Percentiles rank a stretch among this genome's conserved stretches.
Conservation (phyloP, 1,139 yeast genomes). For the Geotrichum aggregatum region DNA sequence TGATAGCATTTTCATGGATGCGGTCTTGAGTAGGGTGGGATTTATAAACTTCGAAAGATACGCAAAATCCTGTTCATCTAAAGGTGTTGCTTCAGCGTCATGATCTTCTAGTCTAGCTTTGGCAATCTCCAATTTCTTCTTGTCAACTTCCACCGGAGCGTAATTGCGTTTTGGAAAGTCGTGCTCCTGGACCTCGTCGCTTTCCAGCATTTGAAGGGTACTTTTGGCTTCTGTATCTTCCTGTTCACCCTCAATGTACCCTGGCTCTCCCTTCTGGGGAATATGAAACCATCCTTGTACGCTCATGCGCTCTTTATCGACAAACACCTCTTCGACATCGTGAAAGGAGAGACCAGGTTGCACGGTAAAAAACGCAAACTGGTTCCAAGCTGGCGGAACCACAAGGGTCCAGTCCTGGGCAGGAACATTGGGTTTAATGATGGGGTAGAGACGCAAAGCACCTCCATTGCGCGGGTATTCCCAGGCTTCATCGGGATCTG, state of each 20-base stretch:
- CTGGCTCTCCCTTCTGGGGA: conserved; percentile 89
- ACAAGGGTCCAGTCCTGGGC: conserved; percentile 65
- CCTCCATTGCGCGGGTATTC: conserved; percentile 81
- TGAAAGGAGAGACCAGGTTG: conserved; percentile 96
- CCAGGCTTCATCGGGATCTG: conserved; percentile 90
- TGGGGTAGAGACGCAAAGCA: conserved; percentile 78
- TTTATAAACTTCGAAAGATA: conserved; percentile 55
- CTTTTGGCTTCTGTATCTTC: conserved; percentile 70
- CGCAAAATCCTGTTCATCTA: conserved; percentile 39
- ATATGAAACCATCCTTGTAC: conserved; percentile 99
- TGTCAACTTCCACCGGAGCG: background rate
- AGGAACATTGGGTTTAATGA: conserved; percentile 86
- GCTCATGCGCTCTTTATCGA: conserved; percentile 80
- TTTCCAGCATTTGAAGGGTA: conserved; percentile 75
- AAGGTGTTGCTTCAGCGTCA: conserved; percentile 23
- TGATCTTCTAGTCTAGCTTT: background rate
- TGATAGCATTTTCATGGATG: conserved; percentile 46
- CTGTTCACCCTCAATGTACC: conserved; percentile 70
- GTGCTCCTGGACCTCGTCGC: conserved; percentile 69
- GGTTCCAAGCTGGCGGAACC: conserved; percentile 90
- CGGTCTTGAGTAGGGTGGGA: conserved; percentile 48
- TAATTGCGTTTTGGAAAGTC: conserved; percentile 56
- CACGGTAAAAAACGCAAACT: conserved; percentile 90
- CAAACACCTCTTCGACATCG: conserved; percentile 95
- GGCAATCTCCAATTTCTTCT: background rate